Base-by-base conservation (phyloP, 2,329 filamentous ascomycete genomes). In the Dactylellina sp. region DNA sequence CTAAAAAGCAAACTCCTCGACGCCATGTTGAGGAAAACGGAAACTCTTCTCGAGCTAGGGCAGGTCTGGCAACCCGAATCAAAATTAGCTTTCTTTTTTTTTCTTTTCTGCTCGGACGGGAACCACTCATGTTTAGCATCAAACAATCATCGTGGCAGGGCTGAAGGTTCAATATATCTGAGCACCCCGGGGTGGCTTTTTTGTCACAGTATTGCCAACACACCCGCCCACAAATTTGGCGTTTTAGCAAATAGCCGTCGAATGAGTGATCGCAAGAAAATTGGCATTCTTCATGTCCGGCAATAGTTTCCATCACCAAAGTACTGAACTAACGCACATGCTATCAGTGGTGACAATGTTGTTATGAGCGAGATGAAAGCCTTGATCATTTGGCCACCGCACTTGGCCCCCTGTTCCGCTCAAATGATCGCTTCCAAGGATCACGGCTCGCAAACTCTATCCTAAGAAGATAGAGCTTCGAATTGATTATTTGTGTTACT, bases 31-130 rank as follows among this genome's bases (percentile, higher is more conserved):
- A 24, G 18, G 42, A 66, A 70, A 62, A 56, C 16, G 61, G 61
- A 62, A 74, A 74, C 47, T 66, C 53, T 74, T 74, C 70, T 74
- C 70, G 61, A 74, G 61, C 47, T 50, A 62, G 24, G 53, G 70
- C 61, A 74, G 61, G 68, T 72, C 50, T 46, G 59, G 57, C n/a
- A 63, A 59, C 50, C 66, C 66, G 66, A 71, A 60, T 52, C 39
- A 50, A 46, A 37, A 57, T 22, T 47, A 53, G 57, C 18, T 40
- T 25, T 16, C n/a, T 24, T 37, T 40, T 35, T 16, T 42, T 35
- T 59, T 39, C 56, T 40, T 59, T 9, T 20, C 7, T 60, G n/a
- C 44, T 62, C 32, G 44, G 14, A 18, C 7, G 56, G 46, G 56
- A 25, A 60, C 44, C 56, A 22, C 32, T 20, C 18, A 6, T 60